Evolutionary conservation across 805 yeast genomes (phyloP).

Genomic region (Myxozyma sirexii): DNA sequence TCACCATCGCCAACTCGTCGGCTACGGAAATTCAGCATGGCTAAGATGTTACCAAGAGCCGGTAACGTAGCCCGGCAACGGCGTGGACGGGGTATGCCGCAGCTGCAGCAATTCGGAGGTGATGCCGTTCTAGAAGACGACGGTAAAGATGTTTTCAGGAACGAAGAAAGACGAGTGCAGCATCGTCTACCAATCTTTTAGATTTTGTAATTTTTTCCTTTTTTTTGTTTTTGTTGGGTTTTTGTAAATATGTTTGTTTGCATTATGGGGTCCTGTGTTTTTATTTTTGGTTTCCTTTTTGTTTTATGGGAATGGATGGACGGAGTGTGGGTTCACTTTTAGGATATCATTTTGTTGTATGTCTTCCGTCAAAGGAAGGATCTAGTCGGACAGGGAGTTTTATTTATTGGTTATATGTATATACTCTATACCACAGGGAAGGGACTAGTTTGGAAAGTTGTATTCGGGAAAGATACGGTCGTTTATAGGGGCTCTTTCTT

Average conservation of each 20-base stretch:
- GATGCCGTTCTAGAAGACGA: not conserved
- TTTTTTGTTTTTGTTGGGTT: not conserved
- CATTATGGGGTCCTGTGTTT: not conserved
- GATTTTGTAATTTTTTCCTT: not conserved
- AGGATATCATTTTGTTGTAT: not conserved
- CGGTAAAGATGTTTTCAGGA: not conserved
- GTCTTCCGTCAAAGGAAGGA: not conserved
- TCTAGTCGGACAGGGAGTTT: not conserved
- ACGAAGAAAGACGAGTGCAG: not conserved
- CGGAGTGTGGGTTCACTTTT: not conserved
- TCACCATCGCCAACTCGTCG: constrained; percentile 13
- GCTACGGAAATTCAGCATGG: constrained; percentile 19
- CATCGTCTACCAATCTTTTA: constrained; percentile 6
- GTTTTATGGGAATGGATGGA: not conserved
- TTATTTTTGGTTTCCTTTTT: not conserved
- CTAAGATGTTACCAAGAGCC: constrained; percentile 18
- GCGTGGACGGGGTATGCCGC: not conserved
- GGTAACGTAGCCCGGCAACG: constrained; percentile 20
- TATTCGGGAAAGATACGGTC: too few species aligned
- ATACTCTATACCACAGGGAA: too few species aligned
- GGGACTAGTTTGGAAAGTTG: too few species aligned
- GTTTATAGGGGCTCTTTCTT: too few species aligned
- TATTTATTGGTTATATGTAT: too few species aligned
- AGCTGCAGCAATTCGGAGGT: not conserved
- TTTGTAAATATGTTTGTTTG: not conserved